Evolutionary conservation across 2,329 filamentous ascomycete genomes (phyloP).

Genomic region (Ophiostoma sp.): DNA sequence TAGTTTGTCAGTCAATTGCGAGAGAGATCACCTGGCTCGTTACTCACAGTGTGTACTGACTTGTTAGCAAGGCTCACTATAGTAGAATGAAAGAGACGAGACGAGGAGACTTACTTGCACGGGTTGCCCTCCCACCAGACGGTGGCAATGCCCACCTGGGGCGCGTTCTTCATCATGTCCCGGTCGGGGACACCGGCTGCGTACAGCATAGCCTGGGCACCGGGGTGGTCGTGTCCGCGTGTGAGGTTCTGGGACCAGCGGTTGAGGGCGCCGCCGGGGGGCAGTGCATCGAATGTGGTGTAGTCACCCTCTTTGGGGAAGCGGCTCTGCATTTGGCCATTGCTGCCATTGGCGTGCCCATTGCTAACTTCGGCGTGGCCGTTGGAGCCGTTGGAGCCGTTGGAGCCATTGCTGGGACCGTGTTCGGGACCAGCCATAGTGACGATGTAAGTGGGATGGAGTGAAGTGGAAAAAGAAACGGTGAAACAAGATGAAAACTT

Average conservation of each 20-base stretch:
- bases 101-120: constrained; percentile 66
- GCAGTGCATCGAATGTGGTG: constrained; percentile 48
- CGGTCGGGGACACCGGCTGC: constrained; percentile 80
- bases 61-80: neutral
- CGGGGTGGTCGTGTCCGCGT: constrained; percentile 80
- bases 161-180: constrained; percentile 80
- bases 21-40: too few species aligned
- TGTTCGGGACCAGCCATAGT: neutral
- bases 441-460: neutral
- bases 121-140: constrained; percentile 99
- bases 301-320: constrained; percentile 47
- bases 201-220: constrained; percentile 93
- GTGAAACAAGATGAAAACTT: neutral
- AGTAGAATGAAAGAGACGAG: neutral
- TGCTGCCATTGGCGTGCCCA: neutral
- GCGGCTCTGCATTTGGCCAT: neutral
- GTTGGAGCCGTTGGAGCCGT: neutral
- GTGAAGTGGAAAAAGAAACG: neutral
- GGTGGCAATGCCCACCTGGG: constrained; percentile 84
- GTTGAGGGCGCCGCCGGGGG: constrained; percentile 60
- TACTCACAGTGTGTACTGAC: constrained; percentile 29
- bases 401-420: neutral
- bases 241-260: constrained; percentile 81
- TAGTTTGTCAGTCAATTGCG: too few species aligned
- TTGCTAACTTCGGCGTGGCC: neutral